Conservation (phyloP, 345 rosid genomes). For the Mangifera indica region DNA sequence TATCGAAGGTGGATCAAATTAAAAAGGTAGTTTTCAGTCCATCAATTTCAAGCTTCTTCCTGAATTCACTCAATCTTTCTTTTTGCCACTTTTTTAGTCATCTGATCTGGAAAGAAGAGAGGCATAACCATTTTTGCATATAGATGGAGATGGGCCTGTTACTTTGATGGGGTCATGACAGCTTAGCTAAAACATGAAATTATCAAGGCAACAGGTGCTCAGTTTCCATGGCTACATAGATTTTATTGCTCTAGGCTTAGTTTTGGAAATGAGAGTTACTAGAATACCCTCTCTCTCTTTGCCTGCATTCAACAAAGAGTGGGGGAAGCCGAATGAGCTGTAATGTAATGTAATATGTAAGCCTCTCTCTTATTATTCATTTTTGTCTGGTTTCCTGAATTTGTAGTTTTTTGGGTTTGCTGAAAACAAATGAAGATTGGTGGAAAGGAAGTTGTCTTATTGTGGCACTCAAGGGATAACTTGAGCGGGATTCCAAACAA, state of each 20-base stretch:
- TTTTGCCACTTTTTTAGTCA: conserved; percentile 38
- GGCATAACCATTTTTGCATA: conserved; percentile 23
- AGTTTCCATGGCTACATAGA: conserved; percentile 25
- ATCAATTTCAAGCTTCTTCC: conserved; percentile 35
- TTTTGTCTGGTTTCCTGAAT: conserved; percentile 25
- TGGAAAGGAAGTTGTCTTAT: conserved; percentile 27
- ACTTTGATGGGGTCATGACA: conserved; percentile 55
- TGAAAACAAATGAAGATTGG: conserved; percentile 8
- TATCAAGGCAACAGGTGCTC: conserved; percentile 20
- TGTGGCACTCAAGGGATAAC: too few relatives aligned
- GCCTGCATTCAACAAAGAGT: conserved; percentile 24
- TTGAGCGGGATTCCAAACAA: too few relatives aligned
- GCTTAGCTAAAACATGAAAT: conserved; percentile 34
- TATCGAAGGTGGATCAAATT: conserved; percentile 41
- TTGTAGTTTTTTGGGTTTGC: conserved; percentile 23
- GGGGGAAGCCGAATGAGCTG: conserved; percentile 21
- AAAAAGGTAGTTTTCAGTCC: conserved; percentile 34
- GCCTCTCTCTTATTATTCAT: conserved; percentile 15
- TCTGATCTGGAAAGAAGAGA: conserved; percentile 52
- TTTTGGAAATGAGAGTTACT: conserved; percentile 12
- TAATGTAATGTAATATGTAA: background rate
- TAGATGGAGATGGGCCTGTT: conserved; percentile 29
- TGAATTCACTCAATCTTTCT: conserved; percentile 39
- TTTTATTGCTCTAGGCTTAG: conserved; percentile 23
- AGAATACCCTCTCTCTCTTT: background rate